phyloP scores from a whole-genome alignment of 148 eudicot genomes.

The Rhododendron henanense region DNA sequence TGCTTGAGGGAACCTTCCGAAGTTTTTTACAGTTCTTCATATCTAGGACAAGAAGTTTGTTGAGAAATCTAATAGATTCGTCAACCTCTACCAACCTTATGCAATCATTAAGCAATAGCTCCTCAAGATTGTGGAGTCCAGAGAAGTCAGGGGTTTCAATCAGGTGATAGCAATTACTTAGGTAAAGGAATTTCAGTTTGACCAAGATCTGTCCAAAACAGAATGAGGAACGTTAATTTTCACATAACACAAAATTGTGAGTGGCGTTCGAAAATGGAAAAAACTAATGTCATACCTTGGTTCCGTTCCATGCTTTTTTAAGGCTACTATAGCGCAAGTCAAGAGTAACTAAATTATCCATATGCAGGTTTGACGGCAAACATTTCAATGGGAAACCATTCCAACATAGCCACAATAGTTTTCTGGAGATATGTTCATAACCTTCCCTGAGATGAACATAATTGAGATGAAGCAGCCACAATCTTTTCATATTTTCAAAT shows the following conservation, averaged over 20 bases:
- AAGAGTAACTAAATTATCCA: background rate
- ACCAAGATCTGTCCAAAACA: no score
- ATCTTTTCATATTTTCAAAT: background rate
- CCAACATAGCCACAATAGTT: background rate
- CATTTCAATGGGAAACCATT: background rate
- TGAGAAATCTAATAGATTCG: background rate
- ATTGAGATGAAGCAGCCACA: background rate
- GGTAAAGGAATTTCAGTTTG: no score
- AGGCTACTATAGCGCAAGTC: background rate
- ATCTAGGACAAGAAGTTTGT: conserved; percentile 3
- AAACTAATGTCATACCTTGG: background rate
- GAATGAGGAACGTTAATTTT: no score
- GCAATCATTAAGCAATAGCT: background rate
- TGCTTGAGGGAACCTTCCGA: background rate
- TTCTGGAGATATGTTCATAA: background rate
- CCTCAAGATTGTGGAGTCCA: no score
- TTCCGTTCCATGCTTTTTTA: background rate
- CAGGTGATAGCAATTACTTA: no score
- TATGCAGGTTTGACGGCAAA: background rate
- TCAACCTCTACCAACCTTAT: conserved; percentile 2
- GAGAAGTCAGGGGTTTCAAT: no score
- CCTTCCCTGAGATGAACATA: background rate
- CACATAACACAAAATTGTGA: no score
- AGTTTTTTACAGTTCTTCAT: background rate
- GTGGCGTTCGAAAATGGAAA: no score